Conservation (phyloP, 768 basidiomycete genomes). For the Filobasidium floriforme region DNA sequence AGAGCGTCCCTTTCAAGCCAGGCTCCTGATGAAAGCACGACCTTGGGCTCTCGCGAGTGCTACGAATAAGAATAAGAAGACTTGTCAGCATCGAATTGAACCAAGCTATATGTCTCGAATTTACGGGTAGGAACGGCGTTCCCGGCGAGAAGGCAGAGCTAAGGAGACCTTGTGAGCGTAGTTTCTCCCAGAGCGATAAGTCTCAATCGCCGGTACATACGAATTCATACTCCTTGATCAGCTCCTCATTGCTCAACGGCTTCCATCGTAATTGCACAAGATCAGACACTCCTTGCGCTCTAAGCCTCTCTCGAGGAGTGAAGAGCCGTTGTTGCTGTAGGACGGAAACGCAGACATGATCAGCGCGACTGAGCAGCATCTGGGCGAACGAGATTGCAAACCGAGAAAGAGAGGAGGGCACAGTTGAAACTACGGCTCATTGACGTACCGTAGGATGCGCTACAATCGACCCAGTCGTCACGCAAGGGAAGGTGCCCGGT, state of each 20-base stretch:
- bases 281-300: background rate
- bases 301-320: background rate
- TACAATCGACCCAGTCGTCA: background rate
- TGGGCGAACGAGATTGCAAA: too few species aligned
- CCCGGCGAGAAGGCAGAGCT: background rate
- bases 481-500: background rate
- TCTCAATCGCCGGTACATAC: slow-evolving; percentile 1
- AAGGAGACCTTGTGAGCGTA: background rate
- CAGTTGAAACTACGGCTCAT: too few species aligned
- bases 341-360: too few species aligned
- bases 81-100: too few species aligned
- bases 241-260: background rate
- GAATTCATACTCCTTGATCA: background rate
- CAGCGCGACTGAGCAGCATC: too few species aligned
- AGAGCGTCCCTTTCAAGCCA: too few species aligned
- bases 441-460: background rate
- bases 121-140: background rate
- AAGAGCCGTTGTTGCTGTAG: background rate
- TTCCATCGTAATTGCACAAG: background rate
- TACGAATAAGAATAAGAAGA: background rate
- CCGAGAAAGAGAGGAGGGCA: too few species aligned
- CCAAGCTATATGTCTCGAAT: too few species aligned
- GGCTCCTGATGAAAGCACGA: background rate
- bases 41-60: background rate
- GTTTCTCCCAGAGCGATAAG: too few species aligned